Conservation (phyloP, 2,329 filamentous ascomycete species). For the Calonectria leucothoes region DNA sequence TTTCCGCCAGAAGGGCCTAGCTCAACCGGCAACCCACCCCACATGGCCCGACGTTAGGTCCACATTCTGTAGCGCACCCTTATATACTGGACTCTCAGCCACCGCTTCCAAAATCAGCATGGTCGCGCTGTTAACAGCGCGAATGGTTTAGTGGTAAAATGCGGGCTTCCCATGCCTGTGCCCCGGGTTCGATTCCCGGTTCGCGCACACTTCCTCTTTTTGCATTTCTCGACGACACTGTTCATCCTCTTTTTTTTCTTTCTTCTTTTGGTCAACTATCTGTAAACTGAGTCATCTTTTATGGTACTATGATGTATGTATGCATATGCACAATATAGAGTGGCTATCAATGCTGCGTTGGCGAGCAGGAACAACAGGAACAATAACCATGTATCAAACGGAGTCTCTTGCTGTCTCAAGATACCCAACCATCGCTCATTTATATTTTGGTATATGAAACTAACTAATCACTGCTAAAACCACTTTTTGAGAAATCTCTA, state of each 20-base stretch:
- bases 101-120: conserved; percentile 22
- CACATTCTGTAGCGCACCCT: neutral
- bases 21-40: conserved; percentile 11
- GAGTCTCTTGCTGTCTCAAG: neutral
- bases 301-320: too few relatives aligned
- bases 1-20: conserved; percentile 1
- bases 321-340: too few relatives aligned
- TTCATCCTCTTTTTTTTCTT: neutral
- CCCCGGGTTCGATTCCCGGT: conserved; percentile 52
- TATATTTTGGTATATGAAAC: neutral
- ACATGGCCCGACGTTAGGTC: neutral
- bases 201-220: conserved; percentile 39
- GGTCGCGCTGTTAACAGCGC: conserved; percentile 36
- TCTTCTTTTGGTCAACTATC: too few relatives aligned
- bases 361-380: neutral
- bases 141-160: conserved; percentile 54
- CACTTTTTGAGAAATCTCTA: neutral
- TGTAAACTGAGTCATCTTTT: too few relatives aligned
- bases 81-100: neutral
- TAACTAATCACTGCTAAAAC: neutral
- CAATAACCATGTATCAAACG: neutral
- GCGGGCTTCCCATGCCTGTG: conserved; percentile 52
- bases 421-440: neutral
- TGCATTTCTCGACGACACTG: neutral
- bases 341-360: neutral